These are phyloP conservation scores for Lodderomyces theae DNA, from an alignment of 1,139 yeast genomes.

Conservation along the genomic window DNA sequence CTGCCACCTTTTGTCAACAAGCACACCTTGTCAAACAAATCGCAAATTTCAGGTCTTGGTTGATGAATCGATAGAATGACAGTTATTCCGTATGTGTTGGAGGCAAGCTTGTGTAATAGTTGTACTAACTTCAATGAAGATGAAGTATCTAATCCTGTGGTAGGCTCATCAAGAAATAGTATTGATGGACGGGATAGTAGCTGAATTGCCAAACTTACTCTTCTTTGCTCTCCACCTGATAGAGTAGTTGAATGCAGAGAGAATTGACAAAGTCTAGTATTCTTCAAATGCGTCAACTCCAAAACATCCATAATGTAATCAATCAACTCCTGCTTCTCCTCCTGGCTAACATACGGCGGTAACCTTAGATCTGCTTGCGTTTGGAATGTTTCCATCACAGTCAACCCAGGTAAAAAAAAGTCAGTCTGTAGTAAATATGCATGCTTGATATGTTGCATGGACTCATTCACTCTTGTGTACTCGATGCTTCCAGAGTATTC, in stretches of 20 bases:
- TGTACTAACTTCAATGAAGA: slow-evolving; percentile 67
- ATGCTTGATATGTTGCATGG: slow-evolving; percentile 31
- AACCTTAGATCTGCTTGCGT: slow-evolving; percentile 72
- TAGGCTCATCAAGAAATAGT: slow-evolving; percentile 81
- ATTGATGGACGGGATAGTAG: slow-evolving; percentile 73
- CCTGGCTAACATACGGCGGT: slow-evolving; percentile 36
- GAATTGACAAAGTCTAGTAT: slow-evolving; percentile 55
- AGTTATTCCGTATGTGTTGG: slow-evolving; percentile 59
- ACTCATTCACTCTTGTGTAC: slow-evolving; percentile 14
- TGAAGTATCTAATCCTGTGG: slow-evolving; percentile 83
- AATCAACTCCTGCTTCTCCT: slow-evolving; percentile 49
- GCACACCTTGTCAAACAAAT: slow-evolving; percentile 65
- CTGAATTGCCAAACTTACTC: slow-evolving; percentile 78
- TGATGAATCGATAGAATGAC: slow-evolving; percentile 78
- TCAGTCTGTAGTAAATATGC: slow-evolving; percentile 83
- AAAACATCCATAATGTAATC: slow-evolving; percentile 57
- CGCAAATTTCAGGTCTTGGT: slow-evolving; percentile 73
- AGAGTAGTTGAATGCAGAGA: slow-evolving; percentile 43
- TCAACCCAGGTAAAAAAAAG: slow-evolving; percentile 64
- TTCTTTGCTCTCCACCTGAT: slow-evolving; percentile 83
- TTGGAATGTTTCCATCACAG: slow-evolving; percentile 65
- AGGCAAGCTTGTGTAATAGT: slow-evolving; percentile 54
- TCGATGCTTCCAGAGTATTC: slow-evolving; percentile 30
- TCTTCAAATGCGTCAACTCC: slow-evolving; percentile 59
- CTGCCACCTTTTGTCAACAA: slow-evolving; percentile 71